Base-by-base conservation (phyloP, 2,329 filamentous ascomycete species). In the Alternaria sp. region DNA sequence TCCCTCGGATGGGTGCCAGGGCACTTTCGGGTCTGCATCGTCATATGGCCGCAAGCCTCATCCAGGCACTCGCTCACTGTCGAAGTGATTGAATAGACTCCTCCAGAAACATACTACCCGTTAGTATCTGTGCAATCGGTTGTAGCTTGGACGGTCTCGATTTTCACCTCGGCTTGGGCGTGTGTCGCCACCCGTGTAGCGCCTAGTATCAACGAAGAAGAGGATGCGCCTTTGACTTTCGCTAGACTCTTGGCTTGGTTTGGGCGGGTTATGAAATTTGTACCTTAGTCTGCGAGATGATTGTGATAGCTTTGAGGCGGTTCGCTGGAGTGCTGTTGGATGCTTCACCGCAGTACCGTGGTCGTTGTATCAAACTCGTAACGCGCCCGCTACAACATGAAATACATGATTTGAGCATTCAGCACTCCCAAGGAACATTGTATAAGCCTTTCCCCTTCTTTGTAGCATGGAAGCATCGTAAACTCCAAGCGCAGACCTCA, bases 381-480 rank as follows among this genome's bases (percentile, higher is more conserved):
- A n/a, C 17, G 26, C 26, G n/a, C 25, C 10, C 13, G 26, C 40
- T 59, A 44, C 12, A 19, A 46, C 26, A 4, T 23, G n/a, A 6
- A 23, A 26, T 19, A 30, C 19, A 25, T 43, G 10, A 26, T 40
- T 25, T 28, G 13, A 12, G 26, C 26, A 17, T 28, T 15, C n/a
- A 32, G 28, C 51, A 55, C 49, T 59, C 40, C 46, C 46, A 55
- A 57, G 57, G 54, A 60, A 45, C n/a, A 15, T 15, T n/a, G n/a
- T 32, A 7, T 23, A 12, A 43, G 49, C 47, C 32, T 52, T 59
- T 54, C 50, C 59, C 57, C 50, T 62, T 61, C 57, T 59, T 54
- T 25, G 28, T 44, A 49, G 17, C 49, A 28, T 55, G 32, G 43
- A 46, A 17, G 3, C 6, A 4, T 21, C 12, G 44, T 46, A 46